Conservation (phyloP, 2,329 filamentous ascomycete species). For the Fusarium nelsonii region DNA sequence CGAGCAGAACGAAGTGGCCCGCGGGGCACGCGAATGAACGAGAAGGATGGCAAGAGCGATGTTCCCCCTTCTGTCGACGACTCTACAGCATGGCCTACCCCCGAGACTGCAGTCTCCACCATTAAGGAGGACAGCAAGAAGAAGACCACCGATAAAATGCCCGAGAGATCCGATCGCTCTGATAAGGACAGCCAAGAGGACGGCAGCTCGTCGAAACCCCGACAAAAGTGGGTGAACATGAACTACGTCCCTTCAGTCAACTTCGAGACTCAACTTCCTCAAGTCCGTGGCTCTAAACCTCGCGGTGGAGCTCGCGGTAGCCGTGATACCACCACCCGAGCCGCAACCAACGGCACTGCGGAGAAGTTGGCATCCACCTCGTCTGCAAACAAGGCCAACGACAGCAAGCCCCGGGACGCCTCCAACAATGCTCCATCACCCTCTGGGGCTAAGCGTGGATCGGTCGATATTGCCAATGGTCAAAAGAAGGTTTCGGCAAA, state of each 20-base stretch:
- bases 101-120: conserved; percentile 77
- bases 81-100: conserved; percentile 88
- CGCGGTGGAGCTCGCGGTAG: conserved; percentile 63
- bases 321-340: conserved; percentile 53
- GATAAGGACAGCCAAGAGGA: conserved; percentile 74
- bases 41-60: conserved; percentile 57
- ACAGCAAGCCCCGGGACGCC: conserved; percentile 55
- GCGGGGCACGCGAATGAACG: conserved; percentile 60
- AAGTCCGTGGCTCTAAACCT: conserved; percentile 62
- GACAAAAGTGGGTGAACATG: conserved; percentile 85
- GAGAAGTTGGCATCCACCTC: conserved; percentile 55
- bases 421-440: conserved; percentile 55
- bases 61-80: conserved; percentile 77
- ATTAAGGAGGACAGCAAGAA: conserved; percentile 75
- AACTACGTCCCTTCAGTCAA: conserved; percentile 85
- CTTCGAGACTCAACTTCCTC: conserved; percentile 85
- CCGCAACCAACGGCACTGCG: conserved; percentile 50
- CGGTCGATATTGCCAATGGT: conserved; percentile 55
- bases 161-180: conserved; percentile 70
- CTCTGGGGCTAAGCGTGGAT: conserved; percentile 59
- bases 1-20: conserved; percentile 59
- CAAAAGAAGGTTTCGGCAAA: conserved; percentile 59
- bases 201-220: conserved; percentile 57
- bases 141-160: conserved; percentile 72
- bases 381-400: conserved; percentile 50